These are phyloP conservation scores for Marasmius fiardii DNA, from an alignment of 1,284 basidiomycete genomes.

Conservation along the genomic window DNA sequence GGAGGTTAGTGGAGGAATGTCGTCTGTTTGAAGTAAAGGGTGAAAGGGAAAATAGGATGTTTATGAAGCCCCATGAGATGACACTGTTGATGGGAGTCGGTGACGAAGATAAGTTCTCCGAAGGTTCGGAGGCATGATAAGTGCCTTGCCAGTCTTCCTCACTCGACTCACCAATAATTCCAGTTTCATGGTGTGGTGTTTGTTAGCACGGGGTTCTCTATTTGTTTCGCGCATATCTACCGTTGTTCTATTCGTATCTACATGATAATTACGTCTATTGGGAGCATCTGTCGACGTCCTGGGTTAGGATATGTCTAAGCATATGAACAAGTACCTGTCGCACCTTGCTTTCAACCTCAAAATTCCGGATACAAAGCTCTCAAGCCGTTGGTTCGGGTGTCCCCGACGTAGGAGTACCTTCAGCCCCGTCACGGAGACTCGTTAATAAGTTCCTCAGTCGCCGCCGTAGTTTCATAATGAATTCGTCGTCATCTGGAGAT, in stretches of 20 bases:
- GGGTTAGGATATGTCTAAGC: no score
- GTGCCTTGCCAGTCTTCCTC: background rate
- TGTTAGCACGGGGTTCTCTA: no score
- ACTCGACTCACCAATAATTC: no score
- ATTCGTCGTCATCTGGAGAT: slow-evolving; percentile 33
- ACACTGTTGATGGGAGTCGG: background rate
- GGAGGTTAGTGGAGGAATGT: background rate
- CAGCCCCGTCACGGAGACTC: slow-evolving; percentile 33
- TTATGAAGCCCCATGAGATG: background rate
- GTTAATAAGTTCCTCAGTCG: slow-evolving; percentile 34
- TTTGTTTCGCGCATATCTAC: no score
- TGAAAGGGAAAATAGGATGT: slow-evolving; percentile 1
- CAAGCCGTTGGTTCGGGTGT: background rate
- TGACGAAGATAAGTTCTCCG: background rate
- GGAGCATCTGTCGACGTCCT: no score
- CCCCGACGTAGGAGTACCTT: slow-evolving; percentile 22
- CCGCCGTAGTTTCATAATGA: slow-evolving; percentile 33
- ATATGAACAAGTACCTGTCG: no score
- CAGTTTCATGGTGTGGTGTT: no score
- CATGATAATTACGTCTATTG: no score
- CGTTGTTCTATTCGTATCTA: no score
- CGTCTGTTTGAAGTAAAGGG: background rate
- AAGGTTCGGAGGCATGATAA: background rate
- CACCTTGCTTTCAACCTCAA: no score
- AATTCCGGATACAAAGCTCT: background rate